These are phyloP conservation scores for Ophiostoma sp. DNA, from an alignment of 2,329 filamentous ascomycete species.

Conservation along the genomic window DNA sequence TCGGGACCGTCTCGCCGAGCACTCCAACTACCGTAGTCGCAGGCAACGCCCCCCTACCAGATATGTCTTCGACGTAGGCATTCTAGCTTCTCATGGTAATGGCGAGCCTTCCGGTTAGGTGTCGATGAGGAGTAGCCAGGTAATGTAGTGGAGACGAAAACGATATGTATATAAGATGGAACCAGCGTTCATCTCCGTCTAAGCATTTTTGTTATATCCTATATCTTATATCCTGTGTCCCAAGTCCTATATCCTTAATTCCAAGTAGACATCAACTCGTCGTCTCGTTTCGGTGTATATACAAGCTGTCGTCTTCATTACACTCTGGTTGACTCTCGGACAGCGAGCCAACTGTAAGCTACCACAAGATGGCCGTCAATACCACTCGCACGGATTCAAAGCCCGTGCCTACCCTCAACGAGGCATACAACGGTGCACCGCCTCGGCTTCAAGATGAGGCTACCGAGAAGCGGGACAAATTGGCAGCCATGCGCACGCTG, in stretches of 20 bases:
- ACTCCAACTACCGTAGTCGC: neutral
- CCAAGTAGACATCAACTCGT: too few species aligned
- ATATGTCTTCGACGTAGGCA: too few species aligned
- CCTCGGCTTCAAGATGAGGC: slow-evolving; percentile 29
- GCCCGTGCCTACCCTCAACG: slow-evolving; percentile 24
- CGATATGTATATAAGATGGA: neutral
- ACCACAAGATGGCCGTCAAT: neutral
- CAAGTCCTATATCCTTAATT: neutral
- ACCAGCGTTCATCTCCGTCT: neutral
- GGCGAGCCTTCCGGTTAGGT: neutral
- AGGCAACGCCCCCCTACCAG: too few species aligned
- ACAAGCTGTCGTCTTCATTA: neutral
- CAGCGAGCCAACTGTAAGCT: neutral
- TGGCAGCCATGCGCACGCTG: slow-evolving; percentile 29
- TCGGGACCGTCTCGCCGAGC: slow-evolving; percentile 7
- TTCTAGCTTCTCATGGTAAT: neutral
- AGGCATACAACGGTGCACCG: slow-evolving; percentile 30
- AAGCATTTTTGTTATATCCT: neutral
- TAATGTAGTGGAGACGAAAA: neutral
- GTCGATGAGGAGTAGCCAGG: neutral
- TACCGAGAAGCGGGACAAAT: slow-evolving; percentile 24
- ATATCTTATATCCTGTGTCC: neutral
- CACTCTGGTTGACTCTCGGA: too few species aligned
- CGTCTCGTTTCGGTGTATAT: neutral
- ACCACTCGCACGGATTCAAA: neutral